These are phyloP conservation scores for Pseudogymnoascus destructans DNA, from an alignment of 2,329 filamentous ascomycete species.

Conservation along the genomic window DNA sequence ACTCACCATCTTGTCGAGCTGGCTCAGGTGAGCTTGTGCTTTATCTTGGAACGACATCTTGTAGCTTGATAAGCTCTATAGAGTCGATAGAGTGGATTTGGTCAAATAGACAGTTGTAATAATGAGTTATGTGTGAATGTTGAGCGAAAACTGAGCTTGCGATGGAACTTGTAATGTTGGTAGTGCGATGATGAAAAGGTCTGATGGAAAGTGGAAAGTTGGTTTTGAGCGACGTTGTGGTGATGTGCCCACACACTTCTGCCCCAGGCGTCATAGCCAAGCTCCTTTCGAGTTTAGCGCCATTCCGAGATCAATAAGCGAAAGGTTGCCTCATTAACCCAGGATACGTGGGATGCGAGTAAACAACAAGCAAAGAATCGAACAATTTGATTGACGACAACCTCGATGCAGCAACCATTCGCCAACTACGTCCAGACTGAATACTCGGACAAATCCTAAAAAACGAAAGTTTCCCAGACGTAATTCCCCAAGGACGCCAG, in stretches of 20 bases:
- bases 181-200: conserved; percentile 8
- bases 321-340: conserved; percentile 12
- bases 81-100: background rate
- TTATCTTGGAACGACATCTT: conserved; percentile 65
- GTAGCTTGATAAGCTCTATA: conserved; percentile 16
- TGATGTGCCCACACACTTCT: conserved; percentile 8
- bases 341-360: conserved; percentile 4
- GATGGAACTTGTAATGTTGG: conserved; percentile 3
- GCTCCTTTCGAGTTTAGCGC: conserved; percentile 9
- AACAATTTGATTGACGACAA: conserved; percentile 7
- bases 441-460: background rate
- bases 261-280: conserved; percentile 8
- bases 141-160: conserved; percentile 2
- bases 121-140: conserved; percentile 23
- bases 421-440: background rate
- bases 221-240: conserved; percentile 4
- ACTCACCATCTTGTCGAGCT: conserved; percentile 73
- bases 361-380: conserved; percentile 12
- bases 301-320: conserved; percentile 10
- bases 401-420: conserved; percentile 7
- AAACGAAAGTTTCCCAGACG: background rate
- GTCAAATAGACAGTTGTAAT: conserved; percentile 9
- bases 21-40: conserved; percentile 60
- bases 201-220: conserved; percentile 8
- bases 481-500: conserved; percentile 16